Conservation (phyloP, 2,329 filamentous ascomycete species). For the Pseudodiploospora longispora region DNA sequence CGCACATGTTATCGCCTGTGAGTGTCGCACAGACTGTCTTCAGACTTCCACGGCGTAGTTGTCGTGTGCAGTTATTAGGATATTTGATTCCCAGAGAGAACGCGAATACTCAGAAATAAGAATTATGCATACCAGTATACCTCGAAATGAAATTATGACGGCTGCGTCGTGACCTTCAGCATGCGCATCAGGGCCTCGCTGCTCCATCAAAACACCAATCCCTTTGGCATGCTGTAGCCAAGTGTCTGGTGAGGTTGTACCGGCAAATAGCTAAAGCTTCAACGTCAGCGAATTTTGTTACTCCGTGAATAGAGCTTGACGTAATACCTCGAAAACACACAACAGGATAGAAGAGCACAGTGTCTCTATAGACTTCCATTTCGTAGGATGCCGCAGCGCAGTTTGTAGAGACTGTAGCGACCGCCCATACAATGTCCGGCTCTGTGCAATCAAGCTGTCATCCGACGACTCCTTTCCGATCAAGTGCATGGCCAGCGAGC, state of each 20-base stretch:
- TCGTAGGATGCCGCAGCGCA: conserved; percentile 26
- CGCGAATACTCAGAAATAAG: not conserved
- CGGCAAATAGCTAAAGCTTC: conserved; percentile 30
- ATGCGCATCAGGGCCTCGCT: conserved; percentile 29
- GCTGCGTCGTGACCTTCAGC: conserved; percentile 26
- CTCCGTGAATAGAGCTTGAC: not conserved
- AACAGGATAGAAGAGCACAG: conserved; percentile 32
- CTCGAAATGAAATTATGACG: conserved; percentile 30
- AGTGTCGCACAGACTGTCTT: no score
- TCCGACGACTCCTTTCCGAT: conserved; percentile 26
- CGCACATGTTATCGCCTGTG: no score
- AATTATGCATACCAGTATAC: conserved; percentile 24
- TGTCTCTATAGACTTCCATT: conserved; percentile 34
- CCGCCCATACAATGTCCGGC: conserved; percentile 29
- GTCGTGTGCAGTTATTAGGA: not conserved
- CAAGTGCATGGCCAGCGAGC: conserved; percentile 29
- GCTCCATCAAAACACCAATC: conserved; percentile 29
- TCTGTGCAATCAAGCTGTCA: conserved; percentile 21
- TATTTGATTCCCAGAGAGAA: not conserved
- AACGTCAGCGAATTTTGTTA: conserved; percentile 11
- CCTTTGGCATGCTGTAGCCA: conserved; percentile 33
- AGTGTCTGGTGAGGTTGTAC: conserved; percentile 26
- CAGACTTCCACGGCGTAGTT: no score
- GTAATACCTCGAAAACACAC: conserved; percentile 30
- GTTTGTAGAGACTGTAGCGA: conserved; percentile 27